Evolutionary conservation across 305 asterid species (phyloP).

Genomic region (Fraxinus nigra): DNA sequence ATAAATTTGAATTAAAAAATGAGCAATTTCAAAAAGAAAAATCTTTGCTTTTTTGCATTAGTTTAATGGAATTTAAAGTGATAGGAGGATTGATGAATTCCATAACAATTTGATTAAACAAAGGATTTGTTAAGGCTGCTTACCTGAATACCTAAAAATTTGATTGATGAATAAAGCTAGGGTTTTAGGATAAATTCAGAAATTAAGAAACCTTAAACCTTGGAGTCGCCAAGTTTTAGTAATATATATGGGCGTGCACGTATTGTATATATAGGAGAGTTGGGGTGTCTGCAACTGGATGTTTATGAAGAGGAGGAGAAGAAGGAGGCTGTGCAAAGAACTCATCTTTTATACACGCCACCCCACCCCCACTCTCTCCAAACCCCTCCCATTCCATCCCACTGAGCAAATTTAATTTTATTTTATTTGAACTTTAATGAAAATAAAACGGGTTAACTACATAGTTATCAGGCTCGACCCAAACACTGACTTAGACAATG

Average conservation of each 20-base stretch:
- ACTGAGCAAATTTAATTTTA: not conserved
- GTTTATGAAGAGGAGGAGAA: not conserved
- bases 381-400: not conserved
- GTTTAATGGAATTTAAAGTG: not conserved
- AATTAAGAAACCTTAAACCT: not conserved
- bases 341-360: not conserved
- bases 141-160: not conserved
- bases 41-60: not conserved
- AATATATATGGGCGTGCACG: not conserved
- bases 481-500: no score
- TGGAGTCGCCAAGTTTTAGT: not conserved
- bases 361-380: not conserved
- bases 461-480: no score
- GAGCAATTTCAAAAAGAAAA: not conserved
- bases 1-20: conserved; percentile 16
- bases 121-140: not conserved
- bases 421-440: not conserved
- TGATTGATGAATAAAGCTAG: not conserved
- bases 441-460: not conserved
- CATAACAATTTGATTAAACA: not conserved
- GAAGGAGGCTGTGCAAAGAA: not conserved
- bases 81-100: not conserved
- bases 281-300: not conserved
- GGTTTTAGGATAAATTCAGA: not conserved
- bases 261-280: not conserved